Percentiles rank a stretch among this genome's conserved stretches.
These are phyloP conservation scores for Flammula alnicola DNA, from an alignment of 1,284 basidiomycete genomes.

Conservation along the genomic window DNA sequence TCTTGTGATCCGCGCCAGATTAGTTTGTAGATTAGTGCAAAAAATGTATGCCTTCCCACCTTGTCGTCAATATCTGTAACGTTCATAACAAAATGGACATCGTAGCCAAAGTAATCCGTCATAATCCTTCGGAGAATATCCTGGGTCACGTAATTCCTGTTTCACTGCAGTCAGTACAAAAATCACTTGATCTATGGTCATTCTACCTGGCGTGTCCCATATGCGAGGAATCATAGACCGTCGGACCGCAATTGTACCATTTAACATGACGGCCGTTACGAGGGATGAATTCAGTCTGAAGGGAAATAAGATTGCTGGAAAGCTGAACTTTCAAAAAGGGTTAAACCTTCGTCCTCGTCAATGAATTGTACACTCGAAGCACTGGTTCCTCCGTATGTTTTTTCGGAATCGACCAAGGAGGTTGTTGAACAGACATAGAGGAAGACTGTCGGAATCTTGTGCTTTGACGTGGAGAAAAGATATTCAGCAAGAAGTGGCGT, in stretches of 20 bases:
- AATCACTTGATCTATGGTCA: neutral
- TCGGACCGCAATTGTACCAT: slow-evolving; percentile 99
- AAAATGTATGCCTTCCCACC: slow-evolving; percentile 49
- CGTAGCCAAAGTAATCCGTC: slow-evolving; percentile 96
- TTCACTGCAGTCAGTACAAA: slow-evolving; percentile 13
- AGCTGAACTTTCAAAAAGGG: slow-evolving; percentile 4
- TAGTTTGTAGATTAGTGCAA: neutral
- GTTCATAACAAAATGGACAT: slow-evolving; percentile 99
- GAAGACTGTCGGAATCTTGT: slow-evolving; percentile 12
- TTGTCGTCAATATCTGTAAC: slow-evolving; percentile 99
- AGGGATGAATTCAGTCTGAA: slow-evolving; percentile 83
- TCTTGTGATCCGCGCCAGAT: slow-evolving; percentile 59
- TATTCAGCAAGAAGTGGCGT: slow-evolving; percentile 23
- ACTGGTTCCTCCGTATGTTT: slow-evolving; percentile 58
- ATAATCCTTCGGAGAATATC: slow-evolving; percentile 94
- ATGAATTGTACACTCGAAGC: slow-evolving; percentile 92
- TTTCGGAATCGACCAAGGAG: slow-evolving; percentile 59
- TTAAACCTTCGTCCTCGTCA: slow-evolving; percentile 85
- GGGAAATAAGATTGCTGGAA: slow-evolving; percentile 21
- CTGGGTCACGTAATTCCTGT: slow-evolving; percentile 97
- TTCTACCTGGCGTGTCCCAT: slow-evolving; percentile 96
- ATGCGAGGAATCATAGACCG: slow-evolving; percentile 97
- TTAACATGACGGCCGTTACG: slow-evolving; percentile 85
- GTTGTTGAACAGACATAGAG: slow-evolving; percentile 51
- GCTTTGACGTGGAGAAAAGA: neutral